Conservation (phyloP, 495 filamentous ascomycete genomes). For the Aspergillus taichungensis region DNA sequence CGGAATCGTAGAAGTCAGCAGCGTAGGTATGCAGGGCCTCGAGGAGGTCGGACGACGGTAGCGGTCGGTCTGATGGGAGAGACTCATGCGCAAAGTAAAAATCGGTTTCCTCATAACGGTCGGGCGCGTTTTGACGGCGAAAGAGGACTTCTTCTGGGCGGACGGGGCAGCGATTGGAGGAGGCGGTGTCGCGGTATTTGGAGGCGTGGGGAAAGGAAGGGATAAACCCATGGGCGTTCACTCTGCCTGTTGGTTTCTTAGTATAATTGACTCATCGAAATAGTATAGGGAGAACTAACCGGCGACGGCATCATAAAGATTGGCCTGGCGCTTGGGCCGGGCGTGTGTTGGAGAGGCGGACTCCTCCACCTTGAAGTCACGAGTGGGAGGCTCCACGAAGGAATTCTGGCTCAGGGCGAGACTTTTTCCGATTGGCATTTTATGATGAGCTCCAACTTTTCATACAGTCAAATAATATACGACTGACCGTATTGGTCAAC, state of each 20-base stretch:
- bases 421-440: conserved; percentile 3
- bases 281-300: conserved; percentile 35
- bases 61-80: conserved; percentile 40
- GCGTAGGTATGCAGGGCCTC: conserved; percentile 67
- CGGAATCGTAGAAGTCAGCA: conserved; percentile 57
- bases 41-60: conserved; percentile 69
- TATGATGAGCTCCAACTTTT: too few relatives aligned
- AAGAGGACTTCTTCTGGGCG: conserved; percentile 73
- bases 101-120: conserved; percentile 59
- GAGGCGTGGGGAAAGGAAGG: conserved; percentile 25
- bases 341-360: conserved; percentile 3
- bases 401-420: conserved; percentile 15
- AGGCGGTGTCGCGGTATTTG: conserved; percentile 42
- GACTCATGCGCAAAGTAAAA: conserved; percentile 56
- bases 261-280: neutral
- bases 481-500: neutral
- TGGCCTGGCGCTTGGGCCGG: conserved; percentile 32
- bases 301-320: conserved; percentile 73
- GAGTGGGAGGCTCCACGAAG: conserved; percentile 10
- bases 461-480: neutral
- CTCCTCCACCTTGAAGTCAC: neutral
- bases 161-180: conserved; percentile 41
- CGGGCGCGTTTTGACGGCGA: conserved; percentile 49
- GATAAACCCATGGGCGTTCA: conserved; percentile 36
- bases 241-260: conserved; percentile 36